Conservation (phyloP, 768 basidiomycete species). For the Agaricus blazei region DNA sequence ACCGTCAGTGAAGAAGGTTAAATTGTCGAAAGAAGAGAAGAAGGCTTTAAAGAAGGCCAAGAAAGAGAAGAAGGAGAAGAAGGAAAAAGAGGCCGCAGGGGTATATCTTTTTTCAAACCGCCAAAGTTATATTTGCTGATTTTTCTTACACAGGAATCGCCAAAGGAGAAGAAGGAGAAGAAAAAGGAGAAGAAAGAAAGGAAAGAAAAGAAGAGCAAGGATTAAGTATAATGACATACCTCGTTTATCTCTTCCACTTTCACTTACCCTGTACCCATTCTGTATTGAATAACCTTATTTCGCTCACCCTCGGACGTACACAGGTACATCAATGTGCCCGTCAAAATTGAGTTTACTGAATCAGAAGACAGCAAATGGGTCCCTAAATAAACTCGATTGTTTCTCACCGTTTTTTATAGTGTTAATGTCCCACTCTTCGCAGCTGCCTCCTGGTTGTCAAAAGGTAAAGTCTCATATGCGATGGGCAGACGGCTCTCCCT, state of each 20-base stretch:
- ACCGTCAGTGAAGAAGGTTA: slow-evolving; percentile 61
- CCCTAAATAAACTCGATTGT: too few species aligned
- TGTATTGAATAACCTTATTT: neutral
- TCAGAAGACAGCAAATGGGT: too few species aligned
- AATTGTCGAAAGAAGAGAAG: slow-evolving; percentile 82
- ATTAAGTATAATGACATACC: slow-evolving; percentile 12
- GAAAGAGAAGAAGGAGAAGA: slow-evolving; percentile 60
- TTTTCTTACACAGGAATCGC: slow-evolving; percentile 19
- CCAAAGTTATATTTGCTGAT: neutral
- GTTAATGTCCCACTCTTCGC: too few species aligned
- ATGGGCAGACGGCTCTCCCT: too few species aligned
- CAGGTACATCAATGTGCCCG: neutral
- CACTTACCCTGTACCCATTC: slow-evolving; percentile 11
- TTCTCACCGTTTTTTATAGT: too few species aligned
- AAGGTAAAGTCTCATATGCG: too few species aligned
- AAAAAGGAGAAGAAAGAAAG: slow-evolving; percentile 56
- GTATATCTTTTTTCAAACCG: slow-evolving; percentile 11
- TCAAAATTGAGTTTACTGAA: neutral
- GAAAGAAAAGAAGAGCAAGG: slow-evolving; percentile 35
- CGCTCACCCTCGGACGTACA: neutral
- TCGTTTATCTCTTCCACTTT: slow-evolving; percentile 13
- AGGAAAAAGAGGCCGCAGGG: slow-evolving; percentile 40
- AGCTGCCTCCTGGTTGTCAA: too few species aligned
- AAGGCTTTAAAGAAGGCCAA: slow-evolving; percentile 77
- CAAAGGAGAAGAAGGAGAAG: slow-evolving; percentile 43